Evolutionary conservation across 2,329 filamentous ascomycete species (phyloP), one percentile per base, ranked within the genome.

Genomic region (Chaetomiaceae sp.): DNA sequence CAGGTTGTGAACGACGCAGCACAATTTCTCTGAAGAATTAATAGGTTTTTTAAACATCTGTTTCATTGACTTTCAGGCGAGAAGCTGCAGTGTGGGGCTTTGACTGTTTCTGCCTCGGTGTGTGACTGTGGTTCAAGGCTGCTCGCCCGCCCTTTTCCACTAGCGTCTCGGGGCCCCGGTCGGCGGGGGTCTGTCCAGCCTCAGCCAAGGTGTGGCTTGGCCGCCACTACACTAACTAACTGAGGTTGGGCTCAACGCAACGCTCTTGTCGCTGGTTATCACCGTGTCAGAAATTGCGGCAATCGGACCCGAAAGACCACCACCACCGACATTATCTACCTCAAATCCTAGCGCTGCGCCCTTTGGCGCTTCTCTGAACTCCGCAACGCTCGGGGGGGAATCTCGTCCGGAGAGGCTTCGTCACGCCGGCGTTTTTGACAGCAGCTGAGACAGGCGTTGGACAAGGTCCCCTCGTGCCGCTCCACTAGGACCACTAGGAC

Each of bases 191-290:
- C 30, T 21, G 21, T 13, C 32, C n/a, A 34, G 29, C 33, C 21
- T 23, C 14, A 29, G 25, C 18, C 29, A 20, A 47, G 23, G 33
- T 55, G 53, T 55, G 53, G 48, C 44, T 52, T 49, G 48, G 33
- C 45, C 40, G 44, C 45, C 49, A 45, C 44, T n/a, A n/a, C n/a
- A n/a, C n/a, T n/a, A n/a, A n/a, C n/a, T n/a, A n/a, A n/a, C n/a
- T 18, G n/a, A n/a, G 14, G 34, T 46, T 50, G 41, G 45, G 49
- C 49, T 48, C 37, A 27, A 18, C 30, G 20, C 25, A 14, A 14
- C 32, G 7, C 9, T 40, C 8, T 16, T 29, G n/a, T 13, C 36
- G 20, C 32, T 29, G n/a, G 20, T 27, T 16, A n/a, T 41, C 18
- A 10, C 29, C 27, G 36, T 41, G 23, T 42, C 33, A 41, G 36